phyloP scores from a whole-genome alignment of 306 rosid species.

The Ammopiptanthus mongolicus region DNA sequence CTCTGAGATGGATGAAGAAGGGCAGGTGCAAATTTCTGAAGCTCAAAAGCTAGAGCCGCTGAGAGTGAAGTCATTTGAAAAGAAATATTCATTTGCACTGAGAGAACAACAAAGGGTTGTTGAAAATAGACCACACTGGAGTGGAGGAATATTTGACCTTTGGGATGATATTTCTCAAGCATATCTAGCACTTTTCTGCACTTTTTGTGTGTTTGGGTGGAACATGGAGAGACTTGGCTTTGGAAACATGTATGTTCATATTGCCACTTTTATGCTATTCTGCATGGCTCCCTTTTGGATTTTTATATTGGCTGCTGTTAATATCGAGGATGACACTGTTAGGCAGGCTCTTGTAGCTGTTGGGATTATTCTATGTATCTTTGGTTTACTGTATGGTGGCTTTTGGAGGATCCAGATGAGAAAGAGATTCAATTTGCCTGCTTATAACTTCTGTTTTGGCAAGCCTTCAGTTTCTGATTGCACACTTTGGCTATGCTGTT shows the following conservation, averaged over 20 bases:
- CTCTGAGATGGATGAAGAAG: slow-evolving; percentile 71
- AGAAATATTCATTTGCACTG: slow-evolving; percentile 66
- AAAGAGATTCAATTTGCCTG: slow-evolving; percentile 79
- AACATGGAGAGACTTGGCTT: slow-evolving; percentile 97
- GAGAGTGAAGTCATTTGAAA: slow-evolving; percentile 52
- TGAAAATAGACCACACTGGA: slow-evolving; percentile 62
- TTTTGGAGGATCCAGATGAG: slow-evolving; percentile 99
- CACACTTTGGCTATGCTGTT: slow-evolving; percentile 81
- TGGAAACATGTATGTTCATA: slow-evolving; percentile 93
- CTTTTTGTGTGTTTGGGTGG: slow-evolving; percentile 90
- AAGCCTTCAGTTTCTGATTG: slow-evolving; percentile 66
- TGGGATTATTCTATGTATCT: slow-evolving; percentile 68
- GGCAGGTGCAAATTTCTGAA: slow-evolving; percentile 28
- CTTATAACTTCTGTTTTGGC: slow-evolving; percentile 74
- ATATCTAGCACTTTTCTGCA: slow-evolving; percentile 79
- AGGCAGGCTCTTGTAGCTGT: slow-evolving; percentile 53
- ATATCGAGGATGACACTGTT: slow-evolving; percentile 65
- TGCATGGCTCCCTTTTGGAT: slow-evolving; percentile 98
- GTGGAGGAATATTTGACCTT: slow-evolving; percentile 80
- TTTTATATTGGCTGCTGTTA: slow-evolving; percentile 83
- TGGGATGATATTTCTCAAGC: slow-evolving; percentile 85
- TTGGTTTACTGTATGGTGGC: slow-evolving; percentile 93
- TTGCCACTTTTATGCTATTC: slow-evolving; percentile 78
- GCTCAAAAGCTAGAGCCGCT: slow-evolving; percentile 22
- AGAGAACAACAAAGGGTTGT: slow-evolving; percentile 30